phyloP scores from a whole-genome alignment of 169 alveolate genomes.

The Plasmodium ovale region DNA sequence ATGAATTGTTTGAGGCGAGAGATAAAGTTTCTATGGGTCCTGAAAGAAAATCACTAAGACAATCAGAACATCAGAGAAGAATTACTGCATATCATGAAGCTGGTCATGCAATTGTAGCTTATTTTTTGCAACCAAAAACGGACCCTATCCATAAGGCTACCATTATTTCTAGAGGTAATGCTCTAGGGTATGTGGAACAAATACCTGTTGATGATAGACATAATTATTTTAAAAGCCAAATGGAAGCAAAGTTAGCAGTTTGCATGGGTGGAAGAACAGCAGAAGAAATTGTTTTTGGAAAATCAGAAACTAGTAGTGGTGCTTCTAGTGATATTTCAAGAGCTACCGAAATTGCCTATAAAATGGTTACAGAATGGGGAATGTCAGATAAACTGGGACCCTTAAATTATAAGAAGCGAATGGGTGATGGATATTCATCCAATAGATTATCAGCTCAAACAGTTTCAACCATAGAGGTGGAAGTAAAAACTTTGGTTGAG shows the following conservation, averaged over 20 bases:
- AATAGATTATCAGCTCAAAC: constrained; percentile 82
- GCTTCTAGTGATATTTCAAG: constrained; percentile 93
- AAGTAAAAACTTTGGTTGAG: constrained; percentile 84
- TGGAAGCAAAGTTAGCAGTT: constrained; percentile 94
- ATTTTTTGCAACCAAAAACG: constrained; percentile 91
- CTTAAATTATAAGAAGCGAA: constrained; percentile 79
- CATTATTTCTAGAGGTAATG: constrained; percentile 95
- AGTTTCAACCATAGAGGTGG: constrained; percentile 81
- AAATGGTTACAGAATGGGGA: constrained; percentile 94
- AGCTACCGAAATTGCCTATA: constrained; percentile 91
- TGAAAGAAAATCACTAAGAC: constrained; percentile 85
- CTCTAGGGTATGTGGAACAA: constrained; percentile 93
- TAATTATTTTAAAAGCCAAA: constrained; percentile 89
- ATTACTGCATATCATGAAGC: constrained; percentile 95
- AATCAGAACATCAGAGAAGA: constrained; percentile 90
- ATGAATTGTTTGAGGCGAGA: constrained; percentile 93
- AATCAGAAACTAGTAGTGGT: constrained; percentile 92
- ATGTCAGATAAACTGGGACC: constrained; percentile 92
- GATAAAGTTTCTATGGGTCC: constrained; percentile 96
- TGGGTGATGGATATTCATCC: constrained; percentile 80
- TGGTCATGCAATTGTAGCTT: constrained; percentile 93
- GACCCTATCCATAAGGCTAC: constrained; percentile 96
- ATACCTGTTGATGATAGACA: constrained; percentile 89
- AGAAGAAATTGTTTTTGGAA: constrained; percentile 94
- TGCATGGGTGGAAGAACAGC: constrained; percentile 98